Conservation (phyloP, 176 grass and related monocot species). For the maize (Zea mays) region DNA sequence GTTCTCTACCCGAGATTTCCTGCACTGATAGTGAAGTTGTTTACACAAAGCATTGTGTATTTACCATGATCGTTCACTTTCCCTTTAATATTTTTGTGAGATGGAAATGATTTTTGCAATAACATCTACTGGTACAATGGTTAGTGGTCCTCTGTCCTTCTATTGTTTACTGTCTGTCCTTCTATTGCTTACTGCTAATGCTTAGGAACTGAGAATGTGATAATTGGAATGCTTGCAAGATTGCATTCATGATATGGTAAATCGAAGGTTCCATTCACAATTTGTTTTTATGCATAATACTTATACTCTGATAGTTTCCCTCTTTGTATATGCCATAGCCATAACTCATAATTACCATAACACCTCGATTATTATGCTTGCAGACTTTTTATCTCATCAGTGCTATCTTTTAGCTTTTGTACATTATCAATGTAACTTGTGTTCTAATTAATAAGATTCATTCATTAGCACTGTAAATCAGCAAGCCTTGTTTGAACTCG, state of each 20-base stretch:
- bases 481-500: background rate
- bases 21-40: background rate
- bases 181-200: background rate
- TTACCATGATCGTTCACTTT: background rate
- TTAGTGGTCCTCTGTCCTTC: background rate
- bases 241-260: background rate
- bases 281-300: background rate
- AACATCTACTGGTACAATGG: background rate
- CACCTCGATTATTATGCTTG: background rate
- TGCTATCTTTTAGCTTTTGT: background rate
- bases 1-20: conserved; percentile 3
- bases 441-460: background rate
- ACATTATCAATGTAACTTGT: background rate
- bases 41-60: background rate
- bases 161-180: background rate
- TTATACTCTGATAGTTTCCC: background rate
- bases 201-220: background rate
- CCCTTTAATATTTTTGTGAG: background rate
- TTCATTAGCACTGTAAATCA: background rate
- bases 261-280: background rate
- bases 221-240: background rate
- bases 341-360: background rate
- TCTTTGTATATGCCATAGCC: background rate
- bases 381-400: background rate
- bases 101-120: background rate